Evolutionary conservation across 2,329 filamentous ascomycete genomes (phyloP).

Genomic region (Aspergillus bombycis): DNA sequence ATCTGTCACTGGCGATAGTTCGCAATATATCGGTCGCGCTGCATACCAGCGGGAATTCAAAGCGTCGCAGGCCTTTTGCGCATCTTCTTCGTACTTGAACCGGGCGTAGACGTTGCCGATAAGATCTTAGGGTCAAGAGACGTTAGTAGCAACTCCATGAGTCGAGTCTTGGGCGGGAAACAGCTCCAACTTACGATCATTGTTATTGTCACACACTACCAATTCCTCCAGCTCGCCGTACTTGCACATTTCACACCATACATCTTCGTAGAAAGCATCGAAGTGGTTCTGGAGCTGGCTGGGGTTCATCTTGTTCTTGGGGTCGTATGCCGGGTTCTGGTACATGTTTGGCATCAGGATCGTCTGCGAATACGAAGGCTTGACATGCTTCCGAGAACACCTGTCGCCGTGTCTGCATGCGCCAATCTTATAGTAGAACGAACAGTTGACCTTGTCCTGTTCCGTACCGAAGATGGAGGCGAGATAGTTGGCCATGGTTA

Average conservation of each 20-base stretch:
- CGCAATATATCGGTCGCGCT: conserved; percentile 95
- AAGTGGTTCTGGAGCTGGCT: conserved; percentile 98
- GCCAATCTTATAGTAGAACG: conserved; percentile 99
- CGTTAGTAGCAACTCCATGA: neutral
- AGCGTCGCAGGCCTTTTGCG: conserved; percentile 89
- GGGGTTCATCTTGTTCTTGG: conserved; percentile 94
- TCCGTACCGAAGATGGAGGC: conserved; percentile 99
- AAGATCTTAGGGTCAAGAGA: conserved; percentile 65
- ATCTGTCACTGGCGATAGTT: conserved; percentile 93
- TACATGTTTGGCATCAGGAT: conserved; percentile 98
- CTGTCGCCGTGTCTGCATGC: conserved; percentile 98
- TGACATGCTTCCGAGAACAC: conserved; percentile 98
- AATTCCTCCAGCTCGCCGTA: conserved; percentile 97
- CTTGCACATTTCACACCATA: conserved; percentile 99
- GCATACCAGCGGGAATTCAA: conserved; percentile 97
- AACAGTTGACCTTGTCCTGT: conserved; percentile 99
- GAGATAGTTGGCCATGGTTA: conserved; percentile 90
- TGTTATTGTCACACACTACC: conserved; percentile 99
- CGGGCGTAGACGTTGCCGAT: conserved; percentile 99
- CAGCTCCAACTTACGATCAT: conserved; percentile 71
- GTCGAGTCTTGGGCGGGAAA: neutral
- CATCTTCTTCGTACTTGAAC: conserved; percentile 99
- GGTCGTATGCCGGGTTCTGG: conserved; percentile 97
- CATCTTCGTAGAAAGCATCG: conserved; percentile 99
- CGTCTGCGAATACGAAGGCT: conserved; percentile 96